Evolutionary conservation across 2,329 filamentous ascomycete species (phyloP), one percentile per base, ranked within the genome.

Genomic region (Aspergillus nomiae): DNA sequence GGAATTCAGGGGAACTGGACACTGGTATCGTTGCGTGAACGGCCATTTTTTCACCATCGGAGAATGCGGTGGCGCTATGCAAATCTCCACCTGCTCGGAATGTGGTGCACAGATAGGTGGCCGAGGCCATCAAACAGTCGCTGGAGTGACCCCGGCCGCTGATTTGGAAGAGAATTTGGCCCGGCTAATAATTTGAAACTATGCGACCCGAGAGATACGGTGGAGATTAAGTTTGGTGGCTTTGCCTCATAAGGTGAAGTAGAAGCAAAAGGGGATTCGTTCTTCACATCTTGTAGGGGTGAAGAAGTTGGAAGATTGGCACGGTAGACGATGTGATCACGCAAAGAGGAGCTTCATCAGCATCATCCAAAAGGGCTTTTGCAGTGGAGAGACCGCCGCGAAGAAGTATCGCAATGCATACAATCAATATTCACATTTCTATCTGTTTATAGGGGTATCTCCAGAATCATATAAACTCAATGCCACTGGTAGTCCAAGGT

Each of bases 61-160:
- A 0, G 86, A 90, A 63, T 90, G 88, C 69, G 88, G 88, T 1
- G 86, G 87, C 82, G 86, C 89, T 0, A 89, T 90, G 86, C 64
- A 91, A 71, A 60, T 70, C 21, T 83, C 88, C 1, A 73, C 73
- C 2, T 92, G 90, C 67, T 88, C 89, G 0, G 84, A 91, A 65
- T 92, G 89, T 66, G 83, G 81, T 2, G 80, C 81, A 1, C 64
- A 74, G 0, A 82, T 91, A 34, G 89, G 88, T 2, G 89, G 89
- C 0, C 70, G 68, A 53, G 11, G 82, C 45, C 87, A 90, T 71
- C 59, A 10, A 10, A 63, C 82, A n/a, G 82, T 78, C 0, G 76
- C 71, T 16, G 88, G 88, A 2, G 86, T 89, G 48, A 64, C 83
- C 0, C 77, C 86, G 8, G 80, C 90, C 0, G 85, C 89, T 60